Conservation (phyloP, 2,329 filamentous ascomycete species). For the Penicillium thymicola region DNA sequence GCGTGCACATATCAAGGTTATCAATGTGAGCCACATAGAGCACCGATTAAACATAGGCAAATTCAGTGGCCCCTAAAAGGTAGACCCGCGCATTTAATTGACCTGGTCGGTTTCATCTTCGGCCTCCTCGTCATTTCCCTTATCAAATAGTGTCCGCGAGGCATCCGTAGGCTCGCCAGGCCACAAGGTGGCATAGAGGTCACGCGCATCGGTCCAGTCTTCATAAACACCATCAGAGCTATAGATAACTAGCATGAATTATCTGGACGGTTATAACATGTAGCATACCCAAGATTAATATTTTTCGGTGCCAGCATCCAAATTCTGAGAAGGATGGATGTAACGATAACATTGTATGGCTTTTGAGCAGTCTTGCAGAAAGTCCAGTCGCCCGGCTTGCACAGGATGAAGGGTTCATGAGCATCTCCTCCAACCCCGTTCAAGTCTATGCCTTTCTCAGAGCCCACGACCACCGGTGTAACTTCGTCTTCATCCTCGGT, state of each 20-base stretch:
- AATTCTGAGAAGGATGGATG: constrained; percentile 18
- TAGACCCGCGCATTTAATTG: no score
- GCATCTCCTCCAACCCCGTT: constrained; percentile 6
- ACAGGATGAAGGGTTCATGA: constrained; percentile 10
- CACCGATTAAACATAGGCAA: no score
- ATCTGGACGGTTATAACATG: no score
- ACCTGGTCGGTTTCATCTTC: not conserved
- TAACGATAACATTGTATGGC: constrained; percentile 21
- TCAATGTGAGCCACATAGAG: not conserved
- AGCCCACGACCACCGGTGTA: not conserved
- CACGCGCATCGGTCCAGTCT: constrained; percentile 1
- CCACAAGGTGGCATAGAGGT: constrained; percentile 5
- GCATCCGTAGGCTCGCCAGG: not conserved
- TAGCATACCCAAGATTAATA: not conserved
- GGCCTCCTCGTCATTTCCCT: not conserved
- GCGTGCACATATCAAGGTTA: not conserved
- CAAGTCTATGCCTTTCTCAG: constrained; percentile 9
- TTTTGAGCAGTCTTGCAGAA: constrained; percentile 16
- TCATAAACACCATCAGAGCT: constrained; percentile 9
- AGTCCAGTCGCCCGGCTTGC: not conserved
- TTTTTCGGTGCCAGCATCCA: constrained; percentile 14
- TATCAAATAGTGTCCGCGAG: not conserved
- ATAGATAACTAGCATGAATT: not conserved
- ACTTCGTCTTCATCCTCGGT: not conserved
- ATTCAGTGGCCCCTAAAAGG: not conserved